Conservation (phyloP, 352 stramenopile genomes). For the Globisporangium camurandrum region DNA sequence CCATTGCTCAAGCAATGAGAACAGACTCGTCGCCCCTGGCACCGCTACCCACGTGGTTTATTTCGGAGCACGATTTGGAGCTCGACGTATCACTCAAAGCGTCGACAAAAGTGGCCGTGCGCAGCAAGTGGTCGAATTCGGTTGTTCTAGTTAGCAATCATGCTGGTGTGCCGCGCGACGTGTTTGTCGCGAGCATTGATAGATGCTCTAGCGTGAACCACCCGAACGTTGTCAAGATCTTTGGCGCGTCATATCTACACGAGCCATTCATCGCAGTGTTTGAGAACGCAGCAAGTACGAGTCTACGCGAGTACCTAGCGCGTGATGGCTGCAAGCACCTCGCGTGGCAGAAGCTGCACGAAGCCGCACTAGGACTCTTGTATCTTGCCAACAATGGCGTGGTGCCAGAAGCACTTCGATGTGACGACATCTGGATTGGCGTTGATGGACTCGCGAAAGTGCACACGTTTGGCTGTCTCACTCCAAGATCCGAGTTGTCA, state of each 20-base stretch:
- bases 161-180: neutral
- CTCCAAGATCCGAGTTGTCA: too few relatives aligned
- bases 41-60: constrained; percentile 25
- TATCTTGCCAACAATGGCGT: constrained; percentile 17
- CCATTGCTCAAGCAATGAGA: too few relatives aligned
- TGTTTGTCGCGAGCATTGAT: neutral
- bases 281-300: constrained; percentile 7
- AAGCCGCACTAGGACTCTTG: constrained; percentile 19
- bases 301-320: constrained; percentile 2
- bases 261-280: constrained; percentile 9
- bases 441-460: constrained; percentile 2
- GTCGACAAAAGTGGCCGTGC: constrained; percentile 16
- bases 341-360: neutral
- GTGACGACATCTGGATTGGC: constrained; percentile 1
- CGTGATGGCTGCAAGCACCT: neutral
- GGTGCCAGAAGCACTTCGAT: neutral
- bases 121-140: constrained; percentile 31
- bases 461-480: neutral
- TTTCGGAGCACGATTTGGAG: constrained; percentile 85
- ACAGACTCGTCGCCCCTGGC: neutral
- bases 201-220: constrained; percentile 26
- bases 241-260: constrained; percentile 16
- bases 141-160: constrained; percentile 10
- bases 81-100: neutral
- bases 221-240: constrained; percentile 15